Percentiles rank a stretch among this genome's conserved stretches.
Evolutionary conservation across 352 stramenopile species (phyloP).

Genomic region (Globisporangium paroecandrum): DNA sequence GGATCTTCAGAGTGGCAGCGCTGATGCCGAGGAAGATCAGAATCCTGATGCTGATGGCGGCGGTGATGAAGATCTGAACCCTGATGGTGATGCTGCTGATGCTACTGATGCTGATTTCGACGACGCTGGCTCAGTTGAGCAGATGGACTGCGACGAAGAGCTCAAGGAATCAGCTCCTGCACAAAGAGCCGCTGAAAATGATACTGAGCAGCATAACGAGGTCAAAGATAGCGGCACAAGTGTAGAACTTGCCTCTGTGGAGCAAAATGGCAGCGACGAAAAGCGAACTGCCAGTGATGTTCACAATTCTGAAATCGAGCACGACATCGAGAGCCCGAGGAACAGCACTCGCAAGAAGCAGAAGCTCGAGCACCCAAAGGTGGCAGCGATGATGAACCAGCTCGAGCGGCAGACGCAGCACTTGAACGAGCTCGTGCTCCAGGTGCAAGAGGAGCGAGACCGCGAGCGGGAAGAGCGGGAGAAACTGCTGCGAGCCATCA

Average conservation of each 20-base stretch:
- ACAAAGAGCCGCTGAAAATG: neutral
- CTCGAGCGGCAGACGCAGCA: conserved; percentile 9
- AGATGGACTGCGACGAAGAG: neutral
- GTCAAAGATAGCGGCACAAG: neutral
- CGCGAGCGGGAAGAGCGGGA: conserved; percentile 10
- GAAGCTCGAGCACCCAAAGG: neutral
- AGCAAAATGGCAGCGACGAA: neutral
- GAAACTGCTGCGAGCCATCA: conserved; percentile 8
- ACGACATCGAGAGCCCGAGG: neutral
- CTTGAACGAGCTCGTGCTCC: conserved; percentile 7
- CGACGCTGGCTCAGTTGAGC: neutral
- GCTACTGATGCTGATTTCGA: neutral
- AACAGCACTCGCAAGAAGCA: neutral
- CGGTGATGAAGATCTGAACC: neutral
- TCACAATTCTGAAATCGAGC: neutral
- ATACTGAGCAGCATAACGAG: neutral
- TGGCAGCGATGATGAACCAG: neutral
- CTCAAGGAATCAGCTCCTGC: neutral
- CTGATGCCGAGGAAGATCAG: neutral
- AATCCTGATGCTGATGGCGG: neutral
- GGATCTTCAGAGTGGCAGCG: neutral
- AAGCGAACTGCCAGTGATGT: neutral
- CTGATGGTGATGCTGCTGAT: neutral
- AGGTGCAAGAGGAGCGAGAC: conserved; percentile 7
- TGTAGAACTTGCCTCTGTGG: neutral